phyloP scores from a whole-genome alignment of 2,329 filamentous ascomycete genomes.

The Huntiella abstrusa region DNA sequence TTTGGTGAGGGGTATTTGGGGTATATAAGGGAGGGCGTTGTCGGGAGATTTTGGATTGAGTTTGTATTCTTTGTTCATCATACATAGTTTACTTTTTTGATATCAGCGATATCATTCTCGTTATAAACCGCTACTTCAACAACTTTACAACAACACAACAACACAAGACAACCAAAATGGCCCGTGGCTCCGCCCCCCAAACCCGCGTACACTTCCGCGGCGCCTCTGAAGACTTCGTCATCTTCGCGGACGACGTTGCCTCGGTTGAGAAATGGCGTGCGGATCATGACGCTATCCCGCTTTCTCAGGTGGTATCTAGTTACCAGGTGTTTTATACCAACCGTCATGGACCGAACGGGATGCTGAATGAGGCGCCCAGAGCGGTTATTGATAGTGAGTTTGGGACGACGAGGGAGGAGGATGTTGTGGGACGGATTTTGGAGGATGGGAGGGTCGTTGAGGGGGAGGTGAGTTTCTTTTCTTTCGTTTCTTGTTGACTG shows the following conservation, averaged over 20 bases:
- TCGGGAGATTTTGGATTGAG: no score
- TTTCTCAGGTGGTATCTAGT: slow-evolving; percentile 67
- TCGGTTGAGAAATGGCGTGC: slow-evolving; percentile 63
- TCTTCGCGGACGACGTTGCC: slow-evolving; percentile 40
- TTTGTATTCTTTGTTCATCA: no score
- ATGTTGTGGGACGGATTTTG: slow-evolving; percentile 58
- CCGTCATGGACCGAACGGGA: slow-evolving; percentile 76
- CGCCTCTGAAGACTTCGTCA: slow-evolving; percentile 35
- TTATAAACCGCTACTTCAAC: not conserved
- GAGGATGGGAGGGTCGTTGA: slow-evolving; percentile 6
- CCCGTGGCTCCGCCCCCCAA: slow-evolving; percentile 50
- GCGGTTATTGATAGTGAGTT: slow-evolving; percentile 68
- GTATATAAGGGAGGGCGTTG: no score
- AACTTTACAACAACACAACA: slow-evolving; percentile 7
- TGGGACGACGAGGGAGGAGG: slow-evolving; percentile 59
- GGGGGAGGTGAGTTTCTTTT: slow-evolving; percentile 1
- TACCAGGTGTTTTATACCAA: slow-evolving; percentile 85
- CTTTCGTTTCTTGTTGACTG: not conserved
- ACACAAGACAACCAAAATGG: slow-evolving; percentile 29
- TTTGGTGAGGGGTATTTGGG: no score
- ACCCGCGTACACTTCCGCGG: slow-evolving; percentile 80
- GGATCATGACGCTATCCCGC: slow-evolving; percentile 52
- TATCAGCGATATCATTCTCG: not conserved
- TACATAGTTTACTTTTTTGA: not conserved
- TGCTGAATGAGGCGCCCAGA: slow-evolving; percentile 59